Base-by-base conservation (phyloP, 208 protist species). In the Trypanosoma mega region DNA sequence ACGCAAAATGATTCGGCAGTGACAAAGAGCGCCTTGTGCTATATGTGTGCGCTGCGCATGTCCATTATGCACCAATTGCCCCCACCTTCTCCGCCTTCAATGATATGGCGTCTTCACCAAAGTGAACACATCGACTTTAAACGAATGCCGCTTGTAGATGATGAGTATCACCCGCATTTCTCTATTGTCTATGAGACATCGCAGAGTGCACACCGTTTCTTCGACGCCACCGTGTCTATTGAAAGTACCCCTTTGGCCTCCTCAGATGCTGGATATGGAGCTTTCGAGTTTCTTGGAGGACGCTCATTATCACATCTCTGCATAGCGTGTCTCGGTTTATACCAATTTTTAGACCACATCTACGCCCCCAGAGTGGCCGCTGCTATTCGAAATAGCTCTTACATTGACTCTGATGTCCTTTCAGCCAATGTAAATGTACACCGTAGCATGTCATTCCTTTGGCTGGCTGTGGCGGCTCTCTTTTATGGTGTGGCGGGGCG, bases 281-380 rank as follows among this genome's bases (percentile, higher is more conserved):
- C 46, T 9, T 63, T 54, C 0, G 71, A 79, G 31, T 43, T 54
- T 20, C 71, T 68, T 8, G 68, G 54, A 18, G 61, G 59, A 16
- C 53, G 73, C 49, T 39, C 68, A 21, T 62, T 83, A 9, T 37
- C 73, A 21, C 78, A 63, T 68, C 70, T 94, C 12, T 94, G 88
- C 48, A 79, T 78, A 37, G 88, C 84, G 11, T 94, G 88, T 61
- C 72, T 81, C 45, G 88, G 88, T 0, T 63, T 94, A 24, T 94
- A 94, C 50, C 88, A 94, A 68, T 94, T 94, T 63, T 70, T 94
- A 27, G 84, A 92, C 63, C 63, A 72, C 51, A 61, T 94, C 1
- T 74, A 92, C 59, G 85, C 80, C 1, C 88, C 88, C 1, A 39
- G 57, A 39, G 67, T 77, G 36, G 88, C 88, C 0, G 88, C 82